Evolutionary conservation across 2,329 filamentous ascomycete genomes (phyloP).

Genomic region (Aspergillus sojae): DNA sequence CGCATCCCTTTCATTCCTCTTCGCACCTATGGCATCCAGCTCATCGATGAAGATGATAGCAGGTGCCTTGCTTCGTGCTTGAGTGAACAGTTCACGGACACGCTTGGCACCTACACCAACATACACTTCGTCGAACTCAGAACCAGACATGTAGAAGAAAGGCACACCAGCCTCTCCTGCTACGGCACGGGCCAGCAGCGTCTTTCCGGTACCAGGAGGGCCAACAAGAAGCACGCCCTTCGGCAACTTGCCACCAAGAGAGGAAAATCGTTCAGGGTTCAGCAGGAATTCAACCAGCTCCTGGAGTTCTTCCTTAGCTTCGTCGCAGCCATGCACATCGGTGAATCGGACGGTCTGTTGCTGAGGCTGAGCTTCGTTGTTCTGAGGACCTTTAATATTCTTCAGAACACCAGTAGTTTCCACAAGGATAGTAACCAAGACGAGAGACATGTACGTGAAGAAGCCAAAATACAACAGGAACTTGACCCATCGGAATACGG

Average conservation of each 20-base stretch:
- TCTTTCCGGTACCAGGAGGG: slow-evolving; percentile 96
- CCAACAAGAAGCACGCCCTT: slow-evolving; percentile 96
- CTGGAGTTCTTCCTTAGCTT: slow-evolving; percentile 96
- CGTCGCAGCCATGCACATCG: slow-evolving; percentile 95
- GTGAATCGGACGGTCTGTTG: slow-evolving; percentile 87
- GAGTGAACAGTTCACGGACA: slow-evolving; percentile 86
- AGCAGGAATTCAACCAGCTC: slow-evolving; percentile 96
- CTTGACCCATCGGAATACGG: slow-evolving; percentile 88
- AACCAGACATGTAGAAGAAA: slow-evolving; percentile 99
- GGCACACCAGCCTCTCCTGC: slow-evolving; percentile 96
- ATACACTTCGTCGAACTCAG: slow-evolving; percentile 97
- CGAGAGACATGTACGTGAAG: slow-evolving; percentile 75
- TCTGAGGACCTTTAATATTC: slow-evolving; percentile 71
- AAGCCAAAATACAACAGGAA: slow-evolving; percentile 80
- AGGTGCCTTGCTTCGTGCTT: slow-evolving; percentile 82
- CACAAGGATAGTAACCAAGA: slow-evolving; percentile 78
- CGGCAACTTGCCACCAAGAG: slow-evolving; percentile 91
- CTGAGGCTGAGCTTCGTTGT: slow-evolving; percentile 87
- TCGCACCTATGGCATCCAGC: slow-evolving; percentile 89
- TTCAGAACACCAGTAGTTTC: slow-evolving; percentile 79
- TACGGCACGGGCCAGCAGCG: slow-evolving; percentile 89
- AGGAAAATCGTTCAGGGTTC: slow-evolving; percentile 89
- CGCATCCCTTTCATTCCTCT: slow-evolving; percentile 88
- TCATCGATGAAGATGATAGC: slow-evolving; percentile 96
- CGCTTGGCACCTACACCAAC: slow-evolving; percentile 96